Conservation (phyloP, 1,284 basidiomycete species). For the Sanghuangporus baumii region DNA sequence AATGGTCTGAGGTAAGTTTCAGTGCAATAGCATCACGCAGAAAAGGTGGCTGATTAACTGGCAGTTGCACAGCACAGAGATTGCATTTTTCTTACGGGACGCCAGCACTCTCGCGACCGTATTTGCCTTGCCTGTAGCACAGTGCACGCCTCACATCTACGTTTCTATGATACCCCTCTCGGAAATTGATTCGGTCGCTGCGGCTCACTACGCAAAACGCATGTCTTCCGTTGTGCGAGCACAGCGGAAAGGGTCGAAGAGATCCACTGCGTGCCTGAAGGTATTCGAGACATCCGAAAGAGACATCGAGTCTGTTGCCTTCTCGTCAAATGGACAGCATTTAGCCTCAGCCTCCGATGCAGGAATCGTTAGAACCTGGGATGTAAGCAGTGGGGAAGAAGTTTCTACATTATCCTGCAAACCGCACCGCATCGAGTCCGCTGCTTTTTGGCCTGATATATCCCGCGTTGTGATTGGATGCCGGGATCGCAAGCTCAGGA, state of each 20-base stretch:
- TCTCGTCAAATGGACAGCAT: background rate
- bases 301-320: background rate
- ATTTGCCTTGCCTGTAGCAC: constrained; percentile 17
- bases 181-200: constrained; percentile 10
- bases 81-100: background rate
- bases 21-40: background rate
- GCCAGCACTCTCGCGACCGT: constrained; percentile 13
- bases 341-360: background rate
- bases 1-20: background rate
- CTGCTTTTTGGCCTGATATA: constrained; percentile 13
- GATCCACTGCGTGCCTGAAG: background rate
- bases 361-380: background rate
- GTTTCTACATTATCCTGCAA: background rate
- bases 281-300: background rate
- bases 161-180: constrained; percentile 22
- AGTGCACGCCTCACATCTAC: constrained; percentile 23
- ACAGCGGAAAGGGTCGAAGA: background rate
- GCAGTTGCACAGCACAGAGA: background rate
- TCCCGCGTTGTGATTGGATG: constrained; percentile 14
- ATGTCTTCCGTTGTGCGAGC: background rate
- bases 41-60: background rate
- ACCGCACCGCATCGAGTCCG: background rate
- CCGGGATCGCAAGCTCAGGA: background rate
- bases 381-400: background rate
- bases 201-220: background rate